Evolutionary conservation across 2,329 filamentous ascomycete species (phyloP).

Genomic region (Botryotinia calthae): DNA sequence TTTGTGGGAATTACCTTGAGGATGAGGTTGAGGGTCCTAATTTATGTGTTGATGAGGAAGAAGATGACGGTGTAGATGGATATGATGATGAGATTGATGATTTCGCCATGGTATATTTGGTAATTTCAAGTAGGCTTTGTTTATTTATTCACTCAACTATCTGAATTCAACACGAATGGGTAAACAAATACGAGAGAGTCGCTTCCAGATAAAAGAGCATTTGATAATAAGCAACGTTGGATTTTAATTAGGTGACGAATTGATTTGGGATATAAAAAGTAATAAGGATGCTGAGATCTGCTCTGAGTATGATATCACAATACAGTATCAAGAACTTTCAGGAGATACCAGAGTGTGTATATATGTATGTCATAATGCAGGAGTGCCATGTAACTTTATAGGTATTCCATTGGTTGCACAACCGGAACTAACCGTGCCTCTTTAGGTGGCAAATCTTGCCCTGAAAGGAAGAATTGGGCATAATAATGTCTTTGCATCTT

Average conservation of each 20-base stretch:
- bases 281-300: neutral
- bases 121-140: neutral
- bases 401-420: neutral
- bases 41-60: neutral
- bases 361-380: conserved; percentile 4
- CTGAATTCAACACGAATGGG: neutral
- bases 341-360: neutral
- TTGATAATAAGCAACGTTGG: neutral
- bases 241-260: neutral
- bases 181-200: neutral
- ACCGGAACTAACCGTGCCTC: neutral
- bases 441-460: neutral
- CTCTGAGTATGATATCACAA: neutral
- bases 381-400: neutral
- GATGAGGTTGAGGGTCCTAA: neutral
- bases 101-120: neutral
- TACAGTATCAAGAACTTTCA: neutral
- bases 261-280: neutral
- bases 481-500: neutral
- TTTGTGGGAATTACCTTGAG: neutral
- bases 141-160: neutral
- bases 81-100: neutral
- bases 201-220: neutral
- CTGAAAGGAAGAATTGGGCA: neutral
- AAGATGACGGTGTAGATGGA: neutral